These are phyloP conservation scores for Penicillium taxi DNA, from an alignment of 495 filamentous ascomycete species.

Conservation along the genomic window DNA sequence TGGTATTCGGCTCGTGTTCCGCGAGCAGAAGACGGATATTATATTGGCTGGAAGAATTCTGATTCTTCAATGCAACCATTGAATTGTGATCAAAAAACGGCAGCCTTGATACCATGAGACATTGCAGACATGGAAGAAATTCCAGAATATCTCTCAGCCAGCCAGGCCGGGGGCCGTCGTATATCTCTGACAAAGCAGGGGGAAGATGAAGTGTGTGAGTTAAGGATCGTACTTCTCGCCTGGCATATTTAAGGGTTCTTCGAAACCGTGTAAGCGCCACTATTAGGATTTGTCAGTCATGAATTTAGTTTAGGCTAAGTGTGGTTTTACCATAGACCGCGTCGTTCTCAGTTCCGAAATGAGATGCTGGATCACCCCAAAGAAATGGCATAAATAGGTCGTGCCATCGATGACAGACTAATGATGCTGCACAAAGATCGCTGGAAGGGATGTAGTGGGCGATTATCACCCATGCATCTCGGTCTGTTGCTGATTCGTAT, in stretches of 20 bases:
- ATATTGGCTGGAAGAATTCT: slow-evolving; percentile 19
- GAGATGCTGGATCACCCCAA: slow-evolving; percentile 59
- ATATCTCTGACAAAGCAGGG: slow-evolving; percentile 57
- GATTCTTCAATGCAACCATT: slow-evolving; percentile 40
- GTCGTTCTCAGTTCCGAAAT: slow-evolving; percentile 57
- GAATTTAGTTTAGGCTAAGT: not conserved
- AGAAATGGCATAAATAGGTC: slow-evolving; percentile 51
- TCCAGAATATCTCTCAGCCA: slow-evolving; percentile 58
- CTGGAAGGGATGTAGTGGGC: slow-evolving; percentile 52
- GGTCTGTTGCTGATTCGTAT: slow-evolving; percentile 49
- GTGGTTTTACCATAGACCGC: slow-evolving; percentile 47
- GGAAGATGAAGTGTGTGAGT: slow-evolving; percentile 63
- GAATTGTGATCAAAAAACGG: slow-evolving; percentile 59
- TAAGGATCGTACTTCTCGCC: slow-evolving; percentile 45
- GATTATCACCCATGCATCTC: slow-evolving; percentile 55
- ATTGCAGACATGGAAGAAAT: slow-evolving; percentile 52
- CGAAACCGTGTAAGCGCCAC: slow-evolving; percentile 57
- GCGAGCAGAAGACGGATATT: slow-evolving; percentile 50
- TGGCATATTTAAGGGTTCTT: slow-evolving; percentile 48
- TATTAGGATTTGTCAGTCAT: slow-evolving; percentile 13
- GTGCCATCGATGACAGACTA: slow-evolving; percentile 54
- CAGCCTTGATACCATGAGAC: slow-evolving; percentile 51
- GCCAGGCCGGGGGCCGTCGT: slow-evolving; percentile 51
- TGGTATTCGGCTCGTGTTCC: slow-evolving; percentile 50
- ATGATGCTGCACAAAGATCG: slow-evolving; percentile 50